Evolutionary conservation across 139 green algal species (phyloP).

Genomic region (Tetraselmis chui): DNA sequence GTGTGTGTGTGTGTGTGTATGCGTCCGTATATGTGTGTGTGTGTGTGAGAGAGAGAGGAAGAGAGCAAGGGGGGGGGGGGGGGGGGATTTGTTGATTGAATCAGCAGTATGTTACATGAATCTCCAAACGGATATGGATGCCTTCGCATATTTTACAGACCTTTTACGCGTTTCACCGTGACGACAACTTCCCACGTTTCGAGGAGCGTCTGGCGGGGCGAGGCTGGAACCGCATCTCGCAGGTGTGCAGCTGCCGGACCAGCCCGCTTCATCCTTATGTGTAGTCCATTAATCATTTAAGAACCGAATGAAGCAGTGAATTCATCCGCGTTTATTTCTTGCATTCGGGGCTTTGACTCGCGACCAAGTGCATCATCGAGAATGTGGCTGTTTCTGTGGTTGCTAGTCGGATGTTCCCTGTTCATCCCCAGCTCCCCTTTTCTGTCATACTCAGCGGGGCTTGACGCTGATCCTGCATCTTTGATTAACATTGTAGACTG

Average conservation of each 20-base stretch:
- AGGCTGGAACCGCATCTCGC: background rate
- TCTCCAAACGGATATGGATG: too few relatives aligned
- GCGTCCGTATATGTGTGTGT: background rate
- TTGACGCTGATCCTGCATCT: background rate
- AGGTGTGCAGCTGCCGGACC: background rate
- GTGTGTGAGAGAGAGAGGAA: background rate
- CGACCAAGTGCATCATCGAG: too few relatives aligned
- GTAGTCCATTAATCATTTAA: background rate
- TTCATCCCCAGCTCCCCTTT: too few relatives aligned
- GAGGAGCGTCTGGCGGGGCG: background rate
- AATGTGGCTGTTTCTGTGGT: background rate
- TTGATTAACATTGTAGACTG: background rate
- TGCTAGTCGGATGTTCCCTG: background rate
- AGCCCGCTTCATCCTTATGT: background rate
- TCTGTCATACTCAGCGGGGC: background rate
- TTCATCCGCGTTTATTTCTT: too few relatives aligned
- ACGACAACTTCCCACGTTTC: background rate
- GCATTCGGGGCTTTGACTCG: background rate
- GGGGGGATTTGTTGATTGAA: too few relatives aligned
- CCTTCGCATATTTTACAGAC: background rate
- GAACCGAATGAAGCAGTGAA: too few relatives aligned
- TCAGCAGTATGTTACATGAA: too few relatives aligned
- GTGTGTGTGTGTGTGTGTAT: too few relatives aligned
- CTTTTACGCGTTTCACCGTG: background rate
- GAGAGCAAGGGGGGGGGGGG: background rate